These are phyloP conservation scores for Hyphopichia wangnamkhiaoensis DNA, from an alignment of 1,139 yeast species.

Conservation along the genomic window DNA sequence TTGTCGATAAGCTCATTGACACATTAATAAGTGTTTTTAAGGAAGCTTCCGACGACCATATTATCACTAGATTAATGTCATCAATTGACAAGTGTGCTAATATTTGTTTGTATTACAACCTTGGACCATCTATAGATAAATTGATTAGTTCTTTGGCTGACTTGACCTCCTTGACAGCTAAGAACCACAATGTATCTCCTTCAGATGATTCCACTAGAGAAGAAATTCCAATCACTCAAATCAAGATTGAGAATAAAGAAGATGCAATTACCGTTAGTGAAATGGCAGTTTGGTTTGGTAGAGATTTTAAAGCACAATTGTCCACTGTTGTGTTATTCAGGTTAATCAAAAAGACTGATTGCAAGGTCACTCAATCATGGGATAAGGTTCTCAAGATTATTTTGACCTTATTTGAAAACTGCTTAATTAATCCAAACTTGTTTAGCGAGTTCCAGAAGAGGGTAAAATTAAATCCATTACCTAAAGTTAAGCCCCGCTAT, in stretches of 20 bases:
- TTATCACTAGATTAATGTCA: slow-evolving; percentile 82
- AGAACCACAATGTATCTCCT: slow-evolving; percentile 15
- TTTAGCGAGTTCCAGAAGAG: slow-evolving; percentile 64
- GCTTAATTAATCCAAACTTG: slow-evolving; percentile 67
- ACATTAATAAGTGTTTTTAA: slow-evolving; percentile 77
- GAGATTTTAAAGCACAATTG: slow-evolving; percentile 88
- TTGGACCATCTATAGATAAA: slow-evolving; percentile 60
- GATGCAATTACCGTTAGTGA: slow-evolving; percentile 77
- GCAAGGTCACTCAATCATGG: slow-evolving; percentile 59
- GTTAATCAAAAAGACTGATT: slow-evolving; percentile 61
- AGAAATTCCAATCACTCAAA: slow-evolving; percentile 49
- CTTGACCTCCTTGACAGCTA: slow-evolving; percentile 55
- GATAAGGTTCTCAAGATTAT: slow-evolving; percentile 57
- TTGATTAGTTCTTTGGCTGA: slow-evolving; percentile 65
- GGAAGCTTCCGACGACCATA: slow-evolving; percentile 88
- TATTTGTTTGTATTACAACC: slow-evolving; percentile 66
- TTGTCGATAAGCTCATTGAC: slow-evolving; percentile 63
- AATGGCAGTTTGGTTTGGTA: slow-evolving; percentile 79
- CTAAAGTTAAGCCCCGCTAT: slow-evolving; percentile 65
- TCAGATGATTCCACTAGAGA: slow-evolving; percentile 39
- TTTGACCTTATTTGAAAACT: slow-evolving; percentile 68
- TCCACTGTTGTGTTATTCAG: slow-evolving; percentile 85
- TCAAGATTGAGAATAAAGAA: slow-evolving; percentile 49
- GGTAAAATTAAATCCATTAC: slow-evolving; percentile 51
- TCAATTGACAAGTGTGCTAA: slow-evolving; percentile 83